These are phyloP conservation scores for Xylariaceae sp. DNA, from an alignment of 2,329 filamentous ascomycete genomes.

Conservation along the genomic window DNA sequence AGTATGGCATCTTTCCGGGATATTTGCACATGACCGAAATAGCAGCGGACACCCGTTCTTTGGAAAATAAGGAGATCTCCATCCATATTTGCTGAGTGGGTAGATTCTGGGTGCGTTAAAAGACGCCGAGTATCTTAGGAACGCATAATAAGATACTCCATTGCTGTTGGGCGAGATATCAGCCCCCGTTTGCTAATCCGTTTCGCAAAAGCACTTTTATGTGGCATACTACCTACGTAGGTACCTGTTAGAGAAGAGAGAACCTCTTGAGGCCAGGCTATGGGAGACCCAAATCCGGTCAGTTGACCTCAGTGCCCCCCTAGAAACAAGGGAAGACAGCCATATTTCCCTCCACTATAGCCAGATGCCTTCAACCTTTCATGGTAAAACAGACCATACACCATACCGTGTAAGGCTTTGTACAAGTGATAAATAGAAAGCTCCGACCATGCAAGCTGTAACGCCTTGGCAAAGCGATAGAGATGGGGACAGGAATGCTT, in stretches of 20 bases:
- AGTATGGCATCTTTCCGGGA: too few species aligned
- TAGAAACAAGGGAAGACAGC: too few species aligned
- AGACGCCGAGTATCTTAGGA: not conserved
- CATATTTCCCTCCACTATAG: too few species aligned
- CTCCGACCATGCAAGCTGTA: not conserved
- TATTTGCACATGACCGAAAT: too few species aligned
- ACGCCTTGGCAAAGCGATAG: not conserved
- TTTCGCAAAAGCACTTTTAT: not conserved
- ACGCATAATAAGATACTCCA: too few species aligned
- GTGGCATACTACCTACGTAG: not conserved
- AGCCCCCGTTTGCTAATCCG: not conserved
- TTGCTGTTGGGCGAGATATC: not conserved
- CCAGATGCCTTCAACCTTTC: too few species aligned
- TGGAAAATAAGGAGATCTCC: not conserved
- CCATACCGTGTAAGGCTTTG: not conserved
- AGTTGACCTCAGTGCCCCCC: too few species aligned
- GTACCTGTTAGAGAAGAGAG: not conserved
- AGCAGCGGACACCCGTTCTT: too few species aligned
- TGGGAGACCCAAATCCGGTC: too few species aligned
- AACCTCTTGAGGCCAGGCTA: too few species aligned
- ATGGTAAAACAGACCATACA: too few species aligned
- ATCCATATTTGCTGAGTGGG: not conserved
- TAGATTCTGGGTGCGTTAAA: not conserved
- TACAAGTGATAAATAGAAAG: not conserved
- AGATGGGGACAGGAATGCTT: too few species aligned